Conservation (phyloP, 192 early-diverging fungal genomes). For the Gryganskiella cystojenkinii region DNA sequence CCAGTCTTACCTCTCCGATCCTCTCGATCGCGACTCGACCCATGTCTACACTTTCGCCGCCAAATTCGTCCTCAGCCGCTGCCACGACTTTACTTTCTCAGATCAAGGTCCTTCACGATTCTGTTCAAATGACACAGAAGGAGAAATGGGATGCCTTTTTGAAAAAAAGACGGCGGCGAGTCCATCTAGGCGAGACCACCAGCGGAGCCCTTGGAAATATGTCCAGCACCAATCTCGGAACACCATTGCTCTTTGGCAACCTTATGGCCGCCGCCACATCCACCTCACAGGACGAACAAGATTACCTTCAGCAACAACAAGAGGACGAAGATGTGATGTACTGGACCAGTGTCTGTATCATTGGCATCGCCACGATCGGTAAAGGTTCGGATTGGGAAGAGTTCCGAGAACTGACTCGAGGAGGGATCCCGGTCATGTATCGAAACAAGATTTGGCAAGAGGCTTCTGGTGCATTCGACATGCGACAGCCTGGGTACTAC, state of each 20-base stretch:
- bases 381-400: conserved; percentile 51
- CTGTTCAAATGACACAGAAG: conserved; percentile 45
- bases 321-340: conserved; percentile 47
- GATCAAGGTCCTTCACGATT: conserved; percentile 52
- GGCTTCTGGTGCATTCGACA: conserved; percentile 35
- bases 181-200: conserved; percentile 39
- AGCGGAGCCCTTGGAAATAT: conserved; percentile 26
- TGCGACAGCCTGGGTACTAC: conserved; percentile 45
- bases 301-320: conserved; percentile 7
- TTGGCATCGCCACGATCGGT: conserved; percentile 50
- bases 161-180: conserved; percentile 33
- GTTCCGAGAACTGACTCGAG: conserved; percentile 40
- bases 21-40: conserved; percentile 37
- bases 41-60: conserved; percentile 38
- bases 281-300: conserved; percentile 9
- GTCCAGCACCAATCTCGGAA: conserved; percentile 29
- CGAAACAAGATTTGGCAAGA: conserved; percentile 52
- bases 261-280: conserved; percentile 16
- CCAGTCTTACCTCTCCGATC: conserved; percentile 30
- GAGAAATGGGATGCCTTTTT: conserved; percentile 51
- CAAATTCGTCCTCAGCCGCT: conserved; percentile 17
- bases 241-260: conserved; percentile 38
- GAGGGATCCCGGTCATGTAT: conserved; percentile 49
- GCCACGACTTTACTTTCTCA: conserved; percentile 41
- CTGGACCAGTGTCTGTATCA: conserved; percentile 48